Evolutionary conservation across 257 asterid species (phyloP), one percentile per base, ranked within the genome.

Genomic region (Nicotiana paniculata): DNA sequence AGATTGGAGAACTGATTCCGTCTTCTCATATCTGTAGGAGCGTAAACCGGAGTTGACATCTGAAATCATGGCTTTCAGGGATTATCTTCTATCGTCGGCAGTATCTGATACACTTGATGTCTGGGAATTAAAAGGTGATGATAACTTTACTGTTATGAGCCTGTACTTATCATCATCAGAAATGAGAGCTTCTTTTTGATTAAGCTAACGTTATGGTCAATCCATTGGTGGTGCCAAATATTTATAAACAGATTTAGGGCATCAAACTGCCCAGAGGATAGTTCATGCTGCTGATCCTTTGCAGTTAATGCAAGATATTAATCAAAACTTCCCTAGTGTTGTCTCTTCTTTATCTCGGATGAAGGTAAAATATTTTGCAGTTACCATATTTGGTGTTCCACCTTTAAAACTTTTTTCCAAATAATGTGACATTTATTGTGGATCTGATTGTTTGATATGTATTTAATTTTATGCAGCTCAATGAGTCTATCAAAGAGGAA

Each of bases 21-120:
- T 80, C 83, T 77, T 81, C 83, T 57, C 80, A 4, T 85, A 62
- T 70, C 35, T 90, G 93, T 92, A 96, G 99, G 98, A 96, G 87
- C 98, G 97, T 86, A 96, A 91, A 79, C 93, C 97, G 12, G 98
- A 94, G 90, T 90, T 94, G 82, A 91, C 91, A 82, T 92, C 97
- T 79, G 99, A 96, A 89, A 88, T 94, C 81, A 96, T 96, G 99
- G 97, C 98, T 77, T 96, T 96, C 90, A 91, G 99, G 93, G 99
- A 96, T 89, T 89, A 88, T 89, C 94, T 94, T 58, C 85, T 96
- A 85, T 96, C 99, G 76, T 91, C 99, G 70, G 85, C 98, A 81
- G 55, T 93, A 85, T 96, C 99, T 82, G 99, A 96, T 86, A 91
- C 98, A 33, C 84, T 96, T 46, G 97, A 94, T 84, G 92, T 96